phyloP scores from a whole-genome alignment of 129 eudicot species.

The Scalesia atractyloides region DNA sequence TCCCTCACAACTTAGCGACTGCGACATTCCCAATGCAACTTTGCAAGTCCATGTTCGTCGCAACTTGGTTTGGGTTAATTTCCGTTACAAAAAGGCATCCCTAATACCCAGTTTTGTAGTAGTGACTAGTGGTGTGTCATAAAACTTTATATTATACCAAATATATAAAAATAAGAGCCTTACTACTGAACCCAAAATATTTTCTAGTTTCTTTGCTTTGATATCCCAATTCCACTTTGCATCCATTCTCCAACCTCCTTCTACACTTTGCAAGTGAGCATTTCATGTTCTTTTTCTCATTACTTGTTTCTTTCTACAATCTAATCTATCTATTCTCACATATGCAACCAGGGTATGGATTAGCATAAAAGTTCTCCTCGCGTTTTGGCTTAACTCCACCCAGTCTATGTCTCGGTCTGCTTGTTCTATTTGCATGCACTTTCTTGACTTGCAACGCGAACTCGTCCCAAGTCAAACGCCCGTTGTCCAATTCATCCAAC shows the following conservation, averaged over 20 bases:
- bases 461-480: constrained; percentile 48
- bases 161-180: too few species aligned
- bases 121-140: too few species aligned
- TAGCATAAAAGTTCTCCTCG: constrained; percentile 65
- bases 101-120: too few species aligned
- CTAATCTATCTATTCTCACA: constrained; percentile 33
- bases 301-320: constrained; percentile 17
- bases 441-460: constrained; percentile 45
- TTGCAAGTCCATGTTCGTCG: too few species aligned
- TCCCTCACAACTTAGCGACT: too few species aligned
- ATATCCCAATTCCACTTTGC: constrained; percentile 5
- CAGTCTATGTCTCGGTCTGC: constrained; percentile 45
- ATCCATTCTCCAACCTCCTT: background rate
- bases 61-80: too few species aligned
- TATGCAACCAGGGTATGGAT: constrained; percentile 71
- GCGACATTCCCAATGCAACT: too few species aligned
- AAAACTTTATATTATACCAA: too few species aligned
- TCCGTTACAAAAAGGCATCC: too few species aligned
- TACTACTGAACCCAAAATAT: too few species aligned
- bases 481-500: constrained; percentile 51
- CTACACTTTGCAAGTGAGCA: constrained; percentile 6
- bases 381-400: constrained; percentile 41
- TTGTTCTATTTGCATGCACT: constrained; percentile 47
- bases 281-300: constrained; percentile 10
- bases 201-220: too few species aligned